Base-by-base conservation (phyloP, 352 stramenopile species). In the Peronospora destructor region DNA sequence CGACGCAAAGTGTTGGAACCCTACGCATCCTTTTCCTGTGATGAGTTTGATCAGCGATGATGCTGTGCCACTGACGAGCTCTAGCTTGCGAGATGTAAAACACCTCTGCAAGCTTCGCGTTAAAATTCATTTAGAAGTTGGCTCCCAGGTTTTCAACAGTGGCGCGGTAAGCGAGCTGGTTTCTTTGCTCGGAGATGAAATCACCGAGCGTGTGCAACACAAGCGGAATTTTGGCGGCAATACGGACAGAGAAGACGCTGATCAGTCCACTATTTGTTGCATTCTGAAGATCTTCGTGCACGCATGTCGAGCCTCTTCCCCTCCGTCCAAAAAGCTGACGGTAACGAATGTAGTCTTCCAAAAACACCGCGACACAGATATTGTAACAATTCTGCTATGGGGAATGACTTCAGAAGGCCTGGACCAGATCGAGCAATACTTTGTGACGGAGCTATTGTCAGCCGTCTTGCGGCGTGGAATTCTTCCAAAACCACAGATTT, bases 211-310 rank as follows among this genome's bases (percentile, higher is more conserved):
- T 21, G 60, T 57, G 12, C 46, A 41, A 43, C 39, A 64, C 46
- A 55, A 61, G 40, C 39, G 49, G 13, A 43, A 11, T 38, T 34
- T 33, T 12, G 30, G 30, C 23, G 54, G 41, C 16, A 50, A 68
- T 0, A 65, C 45, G 0, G 64, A 76, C 19, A 60, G 57, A 29
- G 64, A 78, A 7, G 65, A 87, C 19, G 68, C 67, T 2, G 70
- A 85, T 38, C 76, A 92, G 33, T 87, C 78, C 8, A 76, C 68
- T 1, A 64, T 84, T 2, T 79, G 71, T 36, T 89, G 78, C 28
- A 76, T 87, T 12, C 43, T 92, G 28, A 89, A 89, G 43, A 80
- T 92, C 11, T 53, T 92, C 4, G 40, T 84, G 16, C 77, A 92
- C 33, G 59, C 61, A 16, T 85, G 69, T 49, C 66, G 77, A 4